These are phyloP conservation scores for Neofusicoccum umdonicola DNA, from an alignment of 2,329 filamentous ascomycete genomes.

Conservation along the genomic window DNA sequence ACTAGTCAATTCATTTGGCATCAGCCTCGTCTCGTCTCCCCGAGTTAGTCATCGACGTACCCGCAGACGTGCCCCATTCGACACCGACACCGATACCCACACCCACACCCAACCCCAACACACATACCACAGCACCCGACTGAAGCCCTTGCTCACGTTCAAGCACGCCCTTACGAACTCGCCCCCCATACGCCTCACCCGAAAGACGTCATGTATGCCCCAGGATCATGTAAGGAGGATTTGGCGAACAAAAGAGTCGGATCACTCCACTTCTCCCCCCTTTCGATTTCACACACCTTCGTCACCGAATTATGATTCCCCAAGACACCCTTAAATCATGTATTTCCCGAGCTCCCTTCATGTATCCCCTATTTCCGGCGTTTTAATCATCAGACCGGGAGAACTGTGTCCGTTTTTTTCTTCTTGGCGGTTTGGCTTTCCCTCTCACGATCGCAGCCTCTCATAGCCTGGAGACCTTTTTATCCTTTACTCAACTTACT, in stretches of 20 bases:
- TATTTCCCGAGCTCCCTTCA: neutral
- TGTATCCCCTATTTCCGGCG: constrained; percentile 1
- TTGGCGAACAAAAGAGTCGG: constrained; percentile 13
- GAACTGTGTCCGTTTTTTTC: neutral
- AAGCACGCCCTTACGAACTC: constrained; percentile 17
- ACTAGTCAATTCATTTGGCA: neutral
- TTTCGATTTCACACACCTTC: constrained; percentile 6
- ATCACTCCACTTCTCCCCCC: constrained; percentile 11
- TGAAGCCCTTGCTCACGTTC: constrained; percentile 12
- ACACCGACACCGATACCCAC: constrained; percentile 3
- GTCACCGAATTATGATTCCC: constrained; percentile 14
- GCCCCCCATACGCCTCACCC: constrained; percentile 2
- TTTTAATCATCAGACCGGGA: constrained; percentile 1
- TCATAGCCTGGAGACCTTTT: constrained; percentile 1
- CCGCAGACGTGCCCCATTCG: constrained; percentile 10
- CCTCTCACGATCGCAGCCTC: neutral
- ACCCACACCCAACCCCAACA: constrained; percentile 1
- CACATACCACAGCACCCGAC: constrained; percentile 11
- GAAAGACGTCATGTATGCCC: constrained; percentile 22
- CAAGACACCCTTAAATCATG: constrained; percentile 2
- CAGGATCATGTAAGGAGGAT: constrained; percentile 21
- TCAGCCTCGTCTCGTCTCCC: neutral
- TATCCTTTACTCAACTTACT: constrained; percentile 12
- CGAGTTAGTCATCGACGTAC: neutral
- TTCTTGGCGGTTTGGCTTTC: neutral